Base-by-base conservation (phyloP, 306 rosid genomes). In the Arachis stenosperma region DNA sequence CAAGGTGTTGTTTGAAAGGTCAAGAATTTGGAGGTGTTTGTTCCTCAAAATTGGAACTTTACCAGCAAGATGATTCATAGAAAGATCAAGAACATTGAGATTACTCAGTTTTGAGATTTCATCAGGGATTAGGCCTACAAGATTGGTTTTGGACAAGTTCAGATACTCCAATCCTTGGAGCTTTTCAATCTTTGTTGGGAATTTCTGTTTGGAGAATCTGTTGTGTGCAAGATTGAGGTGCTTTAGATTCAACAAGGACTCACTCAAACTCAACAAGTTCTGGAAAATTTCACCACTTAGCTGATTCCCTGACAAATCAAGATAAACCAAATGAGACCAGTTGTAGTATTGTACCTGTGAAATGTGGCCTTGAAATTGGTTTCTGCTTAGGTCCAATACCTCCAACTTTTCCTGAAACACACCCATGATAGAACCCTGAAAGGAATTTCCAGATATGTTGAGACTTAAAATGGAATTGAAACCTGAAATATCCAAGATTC, bases 301-400 rank as follows among this genome's bases (percentile, higher is more conserved):
- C 65, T 79, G 82, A 82, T 95, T 95, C 88, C 81, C 92, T 66
- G 98, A 95, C 80, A 95, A 74, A 86, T 95, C 99, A 29, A 95
- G 85, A 81, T 87, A 88, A 86, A 88, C 81, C 81, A 95, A 82
- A 88, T 69, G 86, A 75, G 93, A 87, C 97, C 87, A 88, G 46
- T 71, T 86, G 77, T 73, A 76, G 84, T 70, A 71, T 42, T 77
- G 90, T 90, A 88, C 98, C 98, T 90, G 93, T 57, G 98, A 84
- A 79, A 92, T 71, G 81, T 82, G 79, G 73, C 96, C 93, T 71
- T 84, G 89, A 82, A 95, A 90, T 82, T 86, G 92, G 84, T 95
- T 95, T 82, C 87, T 90, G 84, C 97, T 90, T 71, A 95, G 78
- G 82, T 95, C 99, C 47, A 88, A 59, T 52, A 90, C 90, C 88